Evolutionary conservation across 164 flowering plant genomes (phyloP), one percentile per base, ranked within the genome.

Genomic region (Sedum album): DNA sequence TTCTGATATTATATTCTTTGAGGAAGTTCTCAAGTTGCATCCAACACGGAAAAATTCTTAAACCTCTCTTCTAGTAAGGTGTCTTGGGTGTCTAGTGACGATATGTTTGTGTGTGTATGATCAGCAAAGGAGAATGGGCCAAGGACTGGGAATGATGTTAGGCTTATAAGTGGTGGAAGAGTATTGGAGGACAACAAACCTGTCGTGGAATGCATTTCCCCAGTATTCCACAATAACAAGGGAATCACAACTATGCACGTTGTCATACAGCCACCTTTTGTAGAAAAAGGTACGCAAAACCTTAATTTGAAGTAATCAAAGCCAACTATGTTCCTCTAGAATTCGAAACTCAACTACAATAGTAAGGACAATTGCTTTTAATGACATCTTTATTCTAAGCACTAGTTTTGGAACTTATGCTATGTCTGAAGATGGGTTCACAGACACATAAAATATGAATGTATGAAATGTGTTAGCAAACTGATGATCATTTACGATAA

Each of bases 221-320:
- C 85, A 23, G 75, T 76, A 62, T 79, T 77, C 68, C 83, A 82
- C 62, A 75, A 76, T 72, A 79, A 78, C 0, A 75, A 77, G 42
- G 83, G 77, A 38, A 77, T 75, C 39, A 80, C 78, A 53, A 82
- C 80, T 53, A 82, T 82, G 85, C 85, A 82, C 74, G 85, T 82
- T 31, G 76, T 82, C 68, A 79, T 82, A 71, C 85, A 81, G 69
- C 84, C 79, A 66, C 76, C 81, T 72, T 35, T 70, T 36, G 72
- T 71, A 5, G 78, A 78, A 69, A 64, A 64, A 64, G 46, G 66
- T 64, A 64, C 20, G 5, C 25, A n/a, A 23, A 55, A 25, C 28
- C 28, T 55, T 21, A 10, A 21, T 26, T 25, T 26, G 2, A 9
- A 25, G 15, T 26, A 6, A 20, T 26, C 46, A 11, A 41, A 41